Evolutionary conservation across 2,329 filamentous ascomycete genomes (phyloP).

Genomic region (Fusarium secorum): DNA sequence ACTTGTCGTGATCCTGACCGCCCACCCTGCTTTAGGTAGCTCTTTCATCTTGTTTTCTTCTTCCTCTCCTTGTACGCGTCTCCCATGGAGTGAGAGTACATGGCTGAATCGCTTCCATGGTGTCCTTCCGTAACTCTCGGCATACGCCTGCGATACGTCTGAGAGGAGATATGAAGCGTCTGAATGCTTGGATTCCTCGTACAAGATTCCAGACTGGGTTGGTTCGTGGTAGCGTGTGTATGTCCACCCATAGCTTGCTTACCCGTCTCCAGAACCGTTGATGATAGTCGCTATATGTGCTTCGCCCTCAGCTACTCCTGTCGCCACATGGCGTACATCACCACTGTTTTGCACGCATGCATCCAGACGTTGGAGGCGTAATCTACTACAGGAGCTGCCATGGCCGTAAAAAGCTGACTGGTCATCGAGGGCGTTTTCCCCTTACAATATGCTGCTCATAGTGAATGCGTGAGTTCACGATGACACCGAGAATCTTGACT

Average conservation of each 20-base stretch:
- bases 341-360: neutral
- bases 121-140: too few relatives aligned
- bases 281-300: neutral
- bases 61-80: too few relatives aligned
- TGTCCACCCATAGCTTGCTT: neutral
- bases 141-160: too few relatives aligned
- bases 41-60: too few relatives aligned
- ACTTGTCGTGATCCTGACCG: too few relatives aligned
- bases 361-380: constrained; percentile 23
- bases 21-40: too few relatives aligned
- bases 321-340: neutral
- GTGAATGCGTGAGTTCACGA: neutral
- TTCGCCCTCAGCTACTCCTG: neutral
- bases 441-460: neutral
- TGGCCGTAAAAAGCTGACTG: neutral
- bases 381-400: neutral
- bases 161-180: too few relatives aligned
- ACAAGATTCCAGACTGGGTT: too few relatives aligned
- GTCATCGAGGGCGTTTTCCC: neutral
- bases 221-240: too few relatives aligned
- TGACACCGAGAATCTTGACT: neutral
- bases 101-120: too few relatives aligned
- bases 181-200: too few relatives aligned
- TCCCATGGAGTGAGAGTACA: too few relatives aligned
- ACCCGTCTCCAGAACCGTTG: neutral